Base-by-base conservation (phyloP, 2,329 filamentous ascomycete species). In the Falciphora oryzae region DNA sequence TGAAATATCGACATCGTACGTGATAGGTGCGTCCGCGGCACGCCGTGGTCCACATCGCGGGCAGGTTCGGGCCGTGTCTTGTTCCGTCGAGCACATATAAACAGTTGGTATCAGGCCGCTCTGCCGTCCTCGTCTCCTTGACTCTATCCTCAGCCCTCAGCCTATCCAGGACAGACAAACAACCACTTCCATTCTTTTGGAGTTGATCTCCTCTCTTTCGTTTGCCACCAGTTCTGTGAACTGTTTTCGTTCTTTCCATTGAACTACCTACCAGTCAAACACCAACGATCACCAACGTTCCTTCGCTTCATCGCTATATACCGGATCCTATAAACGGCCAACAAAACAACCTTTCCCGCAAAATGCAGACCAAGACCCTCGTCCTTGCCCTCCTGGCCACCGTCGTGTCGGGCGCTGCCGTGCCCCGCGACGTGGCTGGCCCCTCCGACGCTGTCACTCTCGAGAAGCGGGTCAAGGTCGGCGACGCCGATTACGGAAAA, bases 401-500 rank as follows among this genome's bases (percentile, higher is more conserved):
- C 63, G 60, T 68, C 7, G 68, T 63, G 61, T 65, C 68, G n/a
- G 68, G 65, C 59, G 65, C 69, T 59, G 66, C 67, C 63, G 65
- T 70, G 50, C 66, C 66, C n/a, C 44, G 44, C 7, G 44, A 53
- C 44, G 22, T 44, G 38, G 38, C 38, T 16, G 38, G 14, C 6
- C 35, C 4, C 8, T 28, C 28, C 28, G 18, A 31, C n/a, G 8
- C 38, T 10, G 58, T 65, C 62, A 62, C 66, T 59, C 44, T 62
- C 44, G 8, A 53, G 44, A n/a, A 28, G 22, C 35, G 60, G 18
- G 59, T 27, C 4, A 25, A 32, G 7, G 18, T 18, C 14, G 72
- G 65, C 22, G 78, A 74, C 2, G 77, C 78, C 29, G 79, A 83
- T 72, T 83, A 84, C 66, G 81, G 82, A 59, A 69, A 71, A 28